Conservation (phyloP, 2,329 filamentous ascomycete genomes). For the Aspergillus ruber region DNA sequence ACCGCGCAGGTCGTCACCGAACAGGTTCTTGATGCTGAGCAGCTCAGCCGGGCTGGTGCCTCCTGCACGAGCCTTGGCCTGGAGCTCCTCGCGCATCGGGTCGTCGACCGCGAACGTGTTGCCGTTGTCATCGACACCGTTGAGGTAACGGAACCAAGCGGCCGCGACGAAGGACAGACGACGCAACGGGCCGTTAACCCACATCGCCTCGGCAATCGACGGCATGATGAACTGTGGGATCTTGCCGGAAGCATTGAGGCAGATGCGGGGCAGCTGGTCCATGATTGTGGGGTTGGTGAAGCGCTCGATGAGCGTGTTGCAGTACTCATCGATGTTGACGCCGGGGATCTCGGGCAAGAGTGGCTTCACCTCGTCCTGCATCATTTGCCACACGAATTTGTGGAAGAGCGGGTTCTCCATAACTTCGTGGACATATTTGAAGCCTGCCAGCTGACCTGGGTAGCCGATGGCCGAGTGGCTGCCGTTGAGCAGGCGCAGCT, state of each 20-base stretch:
- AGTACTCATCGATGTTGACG: slow-evolving; percentile 49
- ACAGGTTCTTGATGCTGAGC: slow-evolving; percentile 44
- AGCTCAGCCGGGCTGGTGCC: slow-evolving; percentile 38
- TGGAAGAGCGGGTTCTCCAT: slow-evolving; percentile 44
- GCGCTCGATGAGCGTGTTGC: slow-evolving; percentile 48
- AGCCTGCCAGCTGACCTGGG: slow-evolving; percentile 47
- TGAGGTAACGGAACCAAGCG: slow-evolving; percentile 48
- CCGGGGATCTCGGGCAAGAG: slow-evolving; percentile 46
- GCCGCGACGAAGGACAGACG: slow-evolving; percentile 46
- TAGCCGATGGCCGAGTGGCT: slow-evolving; percentile 50
- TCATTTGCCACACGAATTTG: slow-evolving; percentile 49
- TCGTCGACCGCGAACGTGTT: slow-evolving; percentile 39
- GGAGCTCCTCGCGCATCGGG: slow-evolving; percentile 45
- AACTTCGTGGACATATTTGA: slow-evolving; percentile 51
- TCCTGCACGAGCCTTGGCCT: slow-evolving; percentile 41
- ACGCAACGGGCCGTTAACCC: slow-evolving; percentile 39
- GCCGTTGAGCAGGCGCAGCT: slow-evolving; percentile 50
- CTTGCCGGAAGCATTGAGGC: slow-evolving; percentile 49
- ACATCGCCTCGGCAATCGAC: slow-evolving; percentile 38
- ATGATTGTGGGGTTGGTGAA: slow-evolving; percentile 53
- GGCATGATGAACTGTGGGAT: slow-evolving; percentile 43
- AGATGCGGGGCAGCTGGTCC: slow-evolving; percentile 49
- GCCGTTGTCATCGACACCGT: slow-evolving; percentile 46
- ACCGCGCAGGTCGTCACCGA: slow-evolving; percentile 46
- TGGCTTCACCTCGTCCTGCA: slow-evolving; percentile 51